Base-by-base conservation (phyloP, 306 rosid species). In the Medicago ruthenica region DNA sequence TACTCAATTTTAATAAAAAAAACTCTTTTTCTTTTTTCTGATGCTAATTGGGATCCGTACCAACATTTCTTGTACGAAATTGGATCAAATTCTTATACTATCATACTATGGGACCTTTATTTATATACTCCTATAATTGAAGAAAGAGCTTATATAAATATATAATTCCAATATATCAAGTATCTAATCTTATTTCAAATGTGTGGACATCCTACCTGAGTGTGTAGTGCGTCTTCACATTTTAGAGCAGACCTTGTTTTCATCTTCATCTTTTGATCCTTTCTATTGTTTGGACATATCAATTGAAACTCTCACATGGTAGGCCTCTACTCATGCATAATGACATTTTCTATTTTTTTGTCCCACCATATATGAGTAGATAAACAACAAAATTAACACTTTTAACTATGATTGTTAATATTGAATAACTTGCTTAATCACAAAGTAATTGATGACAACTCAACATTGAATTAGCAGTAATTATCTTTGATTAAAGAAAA, bases 21-120 rank as follows among this genome's bases (percentile, higher is more conserved):
- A 1, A 7, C 11, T 16, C 1, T 9, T 17, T 17, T 69, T 36
- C n/a, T 60, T 18, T 8, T 6, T 82, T 82, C 67, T 67, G 50
- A 18, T 1, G 11, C 4, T 57, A 31, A 82, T 67, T 54, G 64
- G 70, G 77, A 47, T 82, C 86, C 86, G 86, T 73, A 82, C 86
- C 73, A 62, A 71, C 55, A 54, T 64, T 71, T 77, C 27, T 54
- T 81, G 81, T 81, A 81, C 85, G 64, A 70, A 80, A 9, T 27
- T 66, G 2, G 1, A 51, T 13, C 51, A 45, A 45, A 45, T 45
- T 45, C 7, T 45, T 45, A 45, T 42, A 42, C 4, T 41, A 9
- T 44, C 0, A 4, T 44, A 44, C 37, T 45, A 45, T 12, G 51
- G n/a, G 16, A 0, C 7, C 6, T 45, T 45, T 13, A 45, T 3